A percentile compares a stretch with the other conserved stretches of the same genome.
phyloP scores from a whole-genome alignment of 441 rosid genomes.

The Erodium texanum region DNA sequence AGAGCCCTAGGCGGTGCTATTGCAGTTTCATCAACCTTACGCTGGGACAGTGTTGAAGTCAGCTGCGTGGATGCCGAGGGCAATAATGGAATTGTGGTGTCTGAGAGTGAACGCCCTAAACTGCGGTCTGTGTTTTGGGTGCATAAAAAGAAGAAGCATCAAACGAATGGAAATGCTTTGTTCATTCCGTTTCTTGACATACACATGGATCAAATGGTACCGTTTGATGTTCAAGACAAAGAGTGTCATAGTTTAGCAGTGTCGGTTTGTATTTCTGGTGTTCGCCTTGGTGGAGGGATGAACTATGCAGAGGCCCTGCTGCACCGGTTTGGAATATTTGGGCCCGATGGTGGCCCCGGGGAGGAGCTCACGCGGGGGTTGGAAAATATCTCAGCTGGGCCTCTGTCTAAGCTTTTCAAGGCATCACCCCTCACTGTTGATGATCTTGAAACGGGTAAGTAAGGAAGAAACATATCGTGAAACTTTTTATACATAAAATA shows the following conservation, averaged over 20 bases:
- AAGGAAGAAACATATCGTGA: background rate
- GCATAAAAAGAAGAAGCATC: slow-evolving; percentile 42
- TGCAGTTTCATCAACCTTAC: slow-evolving; percentile 70
- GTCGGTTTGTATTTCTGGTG: slow-evolving; percentile 68
- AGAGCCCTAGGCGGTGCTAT: slow-evolving; percentile 97
- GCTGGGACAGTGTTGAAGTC: slow-evolving; percentile 74
- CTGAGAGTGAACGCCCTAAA: slow-evolving; percentile 40
- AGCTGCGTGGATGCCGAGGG: slow-evolving; percentile 72
- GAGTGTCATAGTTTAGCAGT: slow-evolving; percentile 80
- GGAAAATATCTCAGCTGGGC: slow-evolving; percentile 70
- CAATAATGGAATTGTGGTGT: slow-evolving; percentile 33
- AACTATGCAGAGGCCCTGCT: slow-evolving; percentile 54
- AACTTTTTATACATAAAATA: too few relatives aligned
- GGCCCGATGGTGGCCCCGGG: slow-evolving; percentile 90
- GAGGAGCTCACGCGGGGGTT: slow-evolving; percentile 74
- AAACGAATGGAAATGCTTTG: slow-evolving; percentile 29
- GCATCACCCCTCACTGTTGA: slow-evolving; percentile 42
- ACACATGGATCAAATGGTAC: slow-evolving; percentile 69
- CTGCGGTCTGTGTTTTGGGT: slow-evolving; percentile 89
- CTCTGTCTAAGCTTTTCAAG: slow-evolving; percentile 76
- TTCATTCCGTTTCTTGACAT: slow-evolving; percentile 63
- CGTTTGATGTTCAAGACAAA: slow-evolving; percentile 66
- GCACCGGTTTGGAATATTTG: slow-evolving; percentile 62
- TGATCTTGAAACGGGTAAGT: slow-evolving; percentile 52
- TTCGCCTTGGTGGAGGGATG: slow-evolving; percentile 91